phyloP scores from a whole-genome alignment of 108 stramenopile genomes.

The Cyclotella sp. region DNA sequence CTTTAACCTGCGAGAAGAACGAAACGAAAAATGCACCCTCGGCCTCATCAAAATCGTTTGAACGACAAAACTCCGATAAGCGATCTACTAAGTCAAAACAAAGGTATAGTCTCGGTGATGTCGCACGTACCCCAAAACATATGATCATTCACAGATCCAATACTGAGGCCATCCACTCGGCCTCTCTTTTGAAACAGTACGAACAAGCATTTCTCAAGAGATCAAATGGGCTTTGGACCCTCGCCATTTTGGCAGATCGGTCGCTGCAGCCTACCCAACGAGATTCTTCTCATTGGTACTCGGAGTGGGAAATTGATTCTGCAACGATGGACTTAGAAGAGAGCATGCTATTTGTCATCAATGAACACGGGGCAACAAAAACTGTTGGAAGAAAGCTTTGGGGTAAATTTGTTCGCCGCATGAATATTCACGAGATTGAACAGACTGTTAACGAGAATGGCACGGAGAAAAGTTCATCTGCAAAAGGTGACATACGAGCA shows the following conservation, averaged over 20 bases:
- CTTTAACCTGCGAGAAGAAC: no score
- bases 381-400: constrained; percentile 23
- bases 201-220: constrained; percentile 25
- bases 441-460: neutral
- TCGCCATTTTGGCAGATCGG: constrained; percentile 7
- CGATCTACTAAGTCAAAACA: neutral
- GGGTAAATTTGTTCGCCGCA: constrained; percentile 15
- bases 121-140: constrained; percentile 22
- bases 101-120: constrained; percentile 22
- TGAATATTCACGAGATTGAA: neutral
- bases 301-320: constrained; percentile 10
- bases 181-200: constrained; percentile 14
- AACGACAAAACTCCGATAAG: neutral
- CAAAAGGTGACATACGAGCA: neutral
- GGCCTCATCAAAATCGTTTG: neutral
- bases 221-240: constrained; percentile 22
- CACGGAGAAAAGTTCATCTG: neutral
- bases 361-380: constrained; percentile 23
- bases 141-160: constrained; percentile 25
- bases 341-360: constrained; percentile 31
- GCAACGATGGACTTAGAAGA: constrained; percentile 22
- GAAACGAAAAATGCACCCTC: neutral
- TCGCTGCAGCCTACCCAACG: constrained; percentile 10
- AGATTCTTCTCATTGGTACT: constrained; percentile 25
- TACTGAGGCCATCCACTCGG: constrained; percentile 19